These are phyloP conservation scores for Coelastrella sp. DNA, from an alignment of 139 green algal genomes.

Conservation along the genomic window DNA sequence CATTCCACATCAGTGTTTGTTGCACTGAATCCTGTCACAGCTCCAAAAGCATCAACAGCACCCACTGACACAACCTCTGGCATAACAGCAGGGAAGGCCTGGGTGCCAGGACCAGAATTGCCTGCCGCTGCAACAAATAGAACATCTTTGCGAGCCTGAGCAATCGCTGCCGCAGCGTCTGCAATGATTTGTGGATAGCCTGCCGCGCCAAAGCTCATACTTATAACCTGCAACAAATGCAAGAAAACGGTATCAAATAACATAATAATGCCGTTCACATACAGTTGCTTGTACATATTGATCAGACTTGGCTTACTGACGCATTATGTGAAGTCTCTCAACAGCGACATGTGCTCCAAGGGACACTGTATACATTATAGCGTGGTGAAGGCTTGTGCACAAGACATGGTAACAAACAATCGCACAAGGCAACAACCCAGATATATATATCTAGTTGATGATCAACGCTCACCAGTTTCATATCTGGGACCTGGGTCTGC, in stretches of 20 bases:
- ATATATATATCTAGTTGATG: no score
- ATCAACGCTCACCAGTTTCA: no score
- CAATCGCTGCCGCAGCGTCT: not conserved
- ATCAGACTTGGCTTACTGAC: no score
- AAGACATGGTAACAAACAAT: no score
- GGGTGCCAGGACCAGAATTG: not conserved
- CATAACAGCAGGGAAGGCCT: not conserved
- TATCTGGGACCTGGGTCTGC: no score
- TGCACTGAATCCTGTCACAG: not conserved
- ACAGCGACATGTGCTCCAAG: not conserved
- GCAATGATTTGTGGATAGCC: not conserved
- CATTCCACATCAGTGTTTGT: not conserved
- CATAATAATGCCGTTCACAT: no score
- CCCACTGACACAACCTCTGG: not conserved
- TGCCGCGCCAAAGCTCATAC: not conserved
- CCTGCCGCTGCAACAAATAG: not conserved
- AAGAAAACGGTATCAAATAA: no score
- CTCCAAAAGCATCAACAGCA: not conserved
- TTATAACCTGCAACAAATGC: not conserved
- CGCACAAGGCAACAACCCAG: no score
- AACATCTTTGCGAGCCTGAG: not conserved
- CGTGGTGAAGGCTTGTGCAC: no score
- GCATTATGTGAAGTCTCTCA: no score
- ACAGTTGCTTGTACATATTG: not conserved
- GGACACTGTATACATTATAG: no score